Conservation (phyloP, 805 yeast species). For the Saccharomycopsis vini region DNA sequence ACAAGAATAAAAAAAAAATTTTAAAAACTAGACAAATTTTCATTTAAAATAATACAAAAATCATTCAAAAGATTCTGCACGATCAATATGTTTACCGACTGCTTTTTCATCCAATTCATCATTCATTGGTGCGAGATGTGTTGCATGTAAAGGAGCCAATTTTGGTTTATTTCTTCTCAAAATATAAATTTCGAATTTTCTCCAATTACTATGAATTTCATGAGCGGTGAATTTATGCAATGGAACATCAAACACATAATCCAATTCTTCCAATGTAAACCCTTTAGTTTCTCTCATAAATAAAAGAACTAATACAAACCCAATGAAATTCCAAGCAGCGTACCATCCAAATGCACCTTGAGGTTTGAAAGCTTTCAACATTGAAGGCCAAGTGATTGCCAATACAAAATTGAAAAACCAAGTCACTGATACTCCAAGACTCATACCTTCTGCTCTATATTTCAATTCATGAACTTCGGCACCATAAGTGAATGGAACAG, state of each 20-base stretch:
- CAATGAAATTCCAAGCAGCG: constrained; percentile 74
- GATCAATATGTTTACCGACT: constrained; percentile 15
- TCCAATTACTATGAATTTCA: constrained; percentile 33
- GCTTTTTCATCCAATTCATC: constrained; percentile 15
- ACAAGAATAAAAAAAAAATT: too few species aligned
- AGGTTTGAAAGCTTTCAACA: constrained; percentile 55
- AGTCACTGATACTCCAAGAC: constrained; percentile 65
- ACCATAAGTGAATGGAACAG: constrained; percentile 81
- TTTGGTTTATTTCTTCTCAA: constrained; percentile 31
- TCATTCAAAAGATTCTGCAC: background rate
- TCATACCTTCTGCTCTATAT: constrained; percentile 73
- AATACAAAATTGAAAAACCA: constrained; percentile 67
- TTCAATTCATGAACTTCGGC: constrained; percentile 79
- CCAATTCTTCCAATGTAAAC: constrained; percentile 61
- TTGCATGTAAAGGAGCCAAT: constrained; percentile 16
- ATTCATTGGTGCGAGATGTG: constrained; percentile 4
- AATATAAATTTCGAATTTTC: constrained; percentile 39
- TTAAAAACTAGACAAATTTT: too few species aligned
- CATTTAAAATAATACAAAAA: background rate
- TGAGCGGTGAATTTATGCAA: constrained; percentile 43
- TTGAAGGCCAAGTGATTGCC: constrained; percentile 73
- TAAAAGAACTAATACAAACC: constrained; percentile 63
- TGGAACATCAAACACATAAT: constrained; percentile 61
- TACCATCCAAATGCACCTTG: constrained; percentile 87
- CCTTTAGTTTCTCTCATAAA: constrained; percentile 62